Evolutionary conservation across 2,329 filamentous ascomycete species (phyloP).

Genomic region (Xylaria sp.): DNA sequence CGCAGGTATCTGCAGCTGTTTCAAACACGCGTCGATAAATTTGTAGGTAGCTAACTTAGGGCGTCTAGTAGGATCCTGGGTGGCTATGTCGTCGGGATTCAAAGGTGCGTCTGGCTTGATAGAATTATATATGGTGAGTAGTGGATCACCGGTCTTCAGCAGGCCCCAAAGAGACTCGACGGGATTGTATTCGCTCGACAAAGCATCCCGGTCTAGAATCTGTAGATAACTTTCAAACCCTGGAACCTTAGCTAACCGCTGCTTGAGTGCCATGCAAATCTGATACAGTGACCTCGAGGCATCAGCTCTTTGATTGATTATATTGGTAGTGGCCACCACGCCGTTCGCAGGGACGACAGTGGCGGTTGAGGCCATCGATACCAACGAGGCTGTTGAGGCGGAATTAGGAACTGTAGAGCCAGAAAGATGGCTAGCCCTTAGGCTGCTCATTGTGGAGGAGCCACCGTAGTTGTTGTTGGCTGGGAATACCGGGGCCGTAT

Average conservation of each 20-base stretch:
- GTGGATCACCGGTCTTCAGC: slow-evolving; percentile 80
- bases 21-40: slow-evolving; percentile 88
- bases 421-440: slow-evolving; percentile 66
- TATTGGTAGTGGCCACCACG: slow-evolving; percentile 82
- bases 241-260: slow-evolving; percentile 81
- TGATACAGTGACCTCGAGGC: slow-evolving; percentile 92
- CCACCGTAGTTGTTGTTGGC: slow-evolving; percentile 54
- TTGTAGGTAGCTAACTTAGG: slow-evolving; percentile 90
- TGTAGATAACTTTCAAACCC: slow-evolving; percentile 78
- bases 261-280: slow-evolving; percentile 85
- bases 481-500: slow-evolving; percentile 61
- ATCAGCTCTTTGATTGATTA: slow-evolving; percentile 96
- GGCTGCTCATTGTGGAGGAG: slow-evolving; percentile 57
- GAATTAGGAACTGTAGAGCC: slow-evolving; percentile 60
- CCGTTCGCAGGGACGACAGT: slow-evolving; percentile 54
- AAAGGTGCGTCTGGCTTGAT: slow-evolving; percentile 73
- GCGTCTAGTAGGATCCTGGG: slow-evolving; percentile 70
- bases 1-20: slow-evolving; percentile 77
- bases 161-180: slow-evolving; percentile 92
- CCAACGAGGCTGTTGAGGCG: slow-evolving; percentile 57
- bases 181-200: slow-evolving; percentile 71
- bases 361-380: slow-evolving; percentile 54
- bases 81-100: slow-evolving; percentile 62
- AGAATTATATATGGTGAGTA: slow-evolving; percentile 88
- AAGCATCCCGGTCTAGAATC: slow-evolving; percentile 71